These are phyloP conservation scores for Quercus suber DNA, from an alignment of 306 rosid genomes.

Conservation along the genomic window DNA sequence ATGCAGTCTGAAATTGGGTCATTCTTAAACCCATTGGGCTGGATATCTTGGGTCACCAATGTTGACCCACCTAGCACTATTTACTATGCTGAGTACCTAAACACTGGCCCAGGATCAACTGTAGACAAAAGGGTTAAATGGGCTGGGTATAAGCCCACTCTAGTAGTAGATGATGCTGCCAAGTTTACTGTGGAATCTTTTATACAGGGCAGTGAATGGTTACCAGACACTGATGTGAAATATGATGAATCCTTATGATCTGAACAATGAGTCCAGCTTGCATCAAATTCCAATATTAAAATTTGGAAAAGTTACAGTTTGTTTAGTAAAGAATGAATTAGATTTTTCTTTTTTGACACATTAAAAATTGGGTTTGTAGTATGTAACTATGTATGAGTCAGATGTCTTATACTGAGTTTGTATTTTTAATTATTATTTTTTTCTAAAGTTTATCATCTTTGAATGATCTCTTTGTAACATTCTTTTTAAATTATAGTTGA, in stretches of 20 bases:
- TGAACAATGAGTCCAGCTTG: neutral
- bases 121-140: slow-evolving; percentile 60
- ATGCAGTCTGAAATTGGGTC: slow-evolving; percentile 58
- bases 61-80: slow-evolving; percentile 63
- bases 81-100: slow-evolving; percentile 69
- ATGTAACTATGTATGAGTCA: neutral
- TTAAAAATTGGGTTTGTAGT: neutral
- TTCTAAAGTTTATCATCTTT: neutral
- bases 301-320: too few species aligned
- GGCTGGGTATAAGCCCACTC: slow-evolving; percentile 61
- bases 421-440: neutral
- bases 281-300: neutral
- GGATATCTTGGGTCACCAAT: slow-evolving; percentile 58
- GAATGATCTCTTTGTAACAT: neutral
- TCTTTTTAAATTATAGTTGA: neutral
- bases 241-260: slow-evolving; percentile 50
- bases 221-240: slow-evolving; percentile 43
- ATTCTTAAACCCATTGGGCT: slow-evolving; percentile 64
- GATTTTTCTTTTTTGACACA: neutral
- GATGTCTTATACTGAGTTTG: neutral
- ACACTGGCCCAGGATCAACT: slow-evolving; percentile 57
- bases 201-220: slow-evolving; percentile 74
- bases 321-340: neutral
- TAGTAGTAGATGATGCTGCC: slow-evolving; percentile 40
- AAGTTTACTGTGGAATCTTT: slow-evolving; percentile 57